phyloP scores from a whole-genome alignment of 257 asterid species.

The Solanum etuberosum region DNA sequence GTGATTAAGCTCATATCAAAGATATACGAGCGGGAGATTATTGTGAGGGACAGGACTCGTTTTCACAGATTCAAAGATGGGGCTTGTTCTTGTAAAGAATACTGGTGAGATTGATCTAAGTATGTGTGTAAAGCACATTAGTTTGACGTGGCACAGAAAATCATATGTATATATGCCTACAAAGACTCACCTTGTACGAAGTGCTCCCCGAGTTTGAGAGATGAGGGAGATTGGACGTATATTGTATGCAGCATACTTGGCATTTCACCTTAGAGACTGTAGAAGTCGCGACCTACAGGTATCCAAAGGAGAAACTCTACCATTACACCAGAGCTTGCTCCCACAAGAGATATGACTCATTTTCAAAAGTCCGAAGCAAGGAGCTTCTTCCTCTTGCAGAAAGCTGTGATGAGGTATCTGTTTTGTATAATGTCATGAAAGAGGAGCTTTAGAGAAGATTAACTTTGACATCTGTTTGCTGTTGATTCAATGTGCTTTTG shows the following conservation, averaged over 20 bases:
- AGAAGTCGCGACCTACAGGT: neutral
- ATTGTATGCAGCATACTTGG: neutral
- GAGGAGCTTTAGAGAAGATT: neutral
- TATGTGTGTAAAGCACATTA: neutral
- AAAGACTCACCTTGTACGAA: neutral
- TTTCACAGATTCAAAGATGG: constrained; percentile 77
- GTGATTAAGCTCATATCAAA: constrained; percentile 74
- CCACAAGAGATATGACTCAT: neutral
- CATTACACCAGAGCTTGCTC: neutral
- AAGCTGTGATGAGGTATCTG: neutral
- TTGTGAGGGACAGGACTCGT: constrained; percentile 82
- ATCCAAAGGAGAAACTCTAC: neutral
- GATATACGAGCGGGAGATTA: constrained; percentile 49
- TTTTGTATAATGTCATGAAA: neutral
- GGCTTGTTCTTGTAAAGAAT: constrained; percentile 69
- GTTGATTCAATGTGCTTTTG: neutral
- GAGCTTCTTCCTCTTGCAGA: neutral
- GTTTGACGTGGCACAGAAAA: neutral
- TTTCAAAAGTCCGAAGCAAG: neutral
- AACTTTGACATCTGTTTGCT: neutral
- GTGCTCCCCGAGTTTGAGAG: neutral
- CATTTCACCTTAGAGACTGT: neutral
- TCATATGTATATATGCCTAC: neutral
- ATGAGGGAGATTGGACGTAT: neutral
- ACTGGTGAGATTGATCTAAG: constrained; percentile 38